These are phyloP conservation scores for Fistulinella prunicolor DNA, from an alignment of 768 basidiomycete genomes.

Conservation along the genomic window DNA sequence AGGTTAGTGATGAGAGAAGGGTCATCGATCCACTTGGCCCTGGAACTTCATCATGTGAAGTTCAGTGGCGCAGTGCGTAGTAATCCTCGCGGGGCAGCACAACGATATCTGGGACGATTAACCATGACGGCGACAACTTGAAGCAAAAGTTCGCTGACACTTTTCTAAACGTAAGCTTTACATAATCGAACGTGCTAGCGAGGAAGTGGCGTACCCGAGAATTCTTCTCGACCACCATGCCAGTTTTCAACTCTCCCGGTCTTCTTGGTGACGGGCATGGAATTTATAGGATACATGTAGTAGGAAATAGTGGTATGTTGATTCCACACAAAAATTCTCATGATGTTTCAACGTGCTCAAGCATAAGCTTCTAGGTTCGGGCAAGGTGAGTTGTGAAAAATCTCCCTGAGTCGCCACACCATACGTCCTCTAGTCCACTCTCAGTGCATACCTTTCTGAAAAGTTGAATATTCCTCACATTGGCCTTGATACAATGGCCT, in stretches of 20 bases:
- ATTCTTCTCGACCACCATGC: conserved; percentile 10
- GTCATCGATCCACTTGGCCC: too few species aligned
- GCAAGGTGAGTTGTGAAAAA: conserved; percentile 35
- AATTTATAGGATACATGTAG: conserved; percentile 43
- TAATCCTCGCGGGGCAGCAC: too few species aligned
- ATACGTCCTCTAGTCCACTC: conserved; percentile 42
- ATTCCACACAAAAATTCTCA: not conserved
- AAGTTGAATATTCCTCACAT: conserved; percentile 46
- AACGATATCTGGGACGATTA: too few species aligned
- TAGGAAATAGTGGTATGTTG: conserved; percentile 52
- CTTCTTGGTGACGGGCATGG: conserved; percentile 45
- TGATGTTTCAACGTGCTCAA: not conserved
- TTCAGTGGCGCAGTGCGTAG: too few species aligned
- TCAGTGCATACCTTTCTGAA: conserved; percentile 41
- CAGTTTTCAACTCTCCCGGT: conserved; percentile 12
- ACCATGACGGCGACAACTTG: too few species aligned
- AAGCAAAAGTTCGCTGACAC: too few species aligned
- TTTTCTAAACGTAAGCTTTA: too few species aligned
- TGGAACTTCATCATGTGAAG: too few species aligned
- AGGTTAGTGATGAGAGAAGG: too few species aligned
- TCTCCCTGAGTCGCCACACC: not conserved
- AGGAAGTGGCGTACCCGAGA: too few species aligned
- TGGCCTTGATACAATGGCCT: conserved; percentile 45
- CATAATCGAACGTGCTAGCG: too few species aligned
- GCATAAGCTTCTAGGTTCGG: conserved; percentile 28